A percentile compares a stretch with the other conserved stretches of the same genome.
phyloP scores from a whole-genome alignment of 495 filamentous ascomycete genomes.

The Opeltia flavorubescens region DNA sequence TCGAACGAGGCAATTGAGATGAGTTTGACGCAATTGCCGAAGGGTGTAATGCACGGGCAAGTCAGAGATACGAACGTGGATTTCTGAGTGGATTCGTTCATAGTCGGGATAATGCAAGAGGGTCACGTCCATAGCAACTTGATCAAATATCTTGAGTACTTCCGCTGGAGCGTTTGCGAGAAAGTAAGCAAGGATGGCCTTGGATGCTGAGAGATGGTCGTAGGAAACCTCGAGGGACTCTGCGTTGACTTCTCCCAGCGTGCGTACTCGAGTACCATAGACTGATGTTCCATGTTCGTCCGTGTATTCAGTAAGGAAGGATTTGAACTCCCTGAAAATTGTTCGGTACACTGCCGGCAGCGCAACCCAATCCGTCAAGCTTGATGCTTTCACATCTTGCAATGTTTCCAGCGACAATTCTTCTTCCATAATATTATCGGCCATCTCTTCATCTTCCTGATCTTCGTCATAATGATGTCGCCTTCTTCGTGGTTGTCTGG shows the following conservation, averaged over 20 bases:
- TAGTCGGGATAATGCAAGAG: slow-evolving; percentile 95
- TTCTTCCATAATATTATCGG: slow-evolving; percentile 81
- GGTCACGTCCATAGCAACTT: slow-evolving; percentile 90
- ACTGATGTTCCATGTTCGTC: slow-evolving; percentile 78
- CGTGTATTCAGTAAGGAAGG: slow-evolving; percentile 90
- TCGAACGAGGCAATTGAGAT: slow-evolving; percentile 91
- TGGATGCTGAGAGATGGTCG: slow-evolving; percentile 73
- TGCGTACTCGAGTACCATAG: slow-evolving; percentile 84
- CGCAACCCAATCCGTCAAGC: slow-evolving; percentile 85
- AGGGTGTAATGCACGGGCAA: slow-evolving; percentile 93
- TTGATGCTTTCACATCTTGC: slow-evolving; percentile 85
- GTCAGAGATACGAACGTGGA: slow-evolving; percentile 93
- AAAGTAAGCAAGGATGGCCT: slow-evolving; percentile 96
- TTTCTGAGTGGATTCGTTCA: slow-evolving; percentile 92
- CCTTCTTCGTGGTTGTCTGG: slow-evolving; percentile 62
- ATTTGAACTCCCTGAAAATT: slow-evolving; percentile 91
- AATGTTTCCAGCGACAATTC: slow-evolving; percentile 86
- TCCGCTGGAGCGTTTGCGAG: slow-evolving; percentile 89
- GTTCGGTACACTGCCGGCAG: slow-evolving; percentile 83
- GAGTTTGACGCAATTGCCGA: slow-evolving; percentile 86
- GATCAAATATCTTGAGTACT: slow-evolving; percentile 90
- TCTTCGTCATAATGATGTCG: slow-evolving; percentile 89
- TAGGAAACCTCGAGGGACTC: slow-evolving; percentile 95
- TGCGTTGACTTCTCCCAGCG: slow-evolving; percentile 89
- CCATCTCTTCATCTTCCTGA: slow-evolving; percentile 76